Evolutionary conservation across 2,329 filamentous ascomycete genomes (phyloP).

Genomic region (Penicillium sp.): DNA sequence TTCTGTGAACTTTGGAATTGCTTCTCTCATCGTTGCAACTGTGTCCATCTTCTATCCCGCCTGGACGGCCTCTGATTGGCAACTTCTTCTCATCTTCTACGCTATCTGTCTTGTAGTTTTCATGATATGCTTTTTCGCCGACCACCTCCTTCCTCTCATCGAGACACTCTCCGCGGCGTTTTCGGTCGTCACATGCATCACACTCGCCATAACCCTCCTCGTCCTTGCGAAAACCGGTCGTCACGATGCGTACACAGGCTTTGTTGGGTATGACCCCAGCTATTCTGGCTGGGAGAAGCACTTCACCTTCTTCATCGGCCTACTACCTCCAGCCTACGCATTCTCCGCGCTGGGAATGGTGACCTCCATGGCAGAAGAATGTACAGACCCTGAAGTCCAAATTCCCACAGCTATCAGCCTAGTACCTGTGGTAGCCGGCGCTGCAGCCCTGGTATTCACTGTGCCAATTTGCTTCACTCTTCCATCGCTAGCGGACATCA

Average conservation of each 20-base stretch:
- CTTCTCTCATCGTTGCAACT: slow-evolving; percentile 53
- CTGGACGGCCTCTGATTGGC: slow-evolving; percentile 57
- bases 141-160: slow-evolving; percentile 63
- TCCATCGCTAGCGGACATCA: too few relatives aligned
- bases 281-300: slow-evolving; percentile 55
- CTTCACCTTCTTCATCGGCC: slow-evolving; percentile 63
- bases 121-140: slow-evolving; percentile 64
- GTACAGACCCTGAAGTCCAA: slow-evolving; percentile 51
- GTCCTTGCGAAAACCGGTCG: slow-evolving; percentile 55
- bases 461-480: slow-evolving; percentile 24
- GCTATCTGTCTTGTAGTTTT: slow-evolving; percentile 66
- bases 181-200: slow-evolving; percentile 46
- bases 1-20: slow-evolving; percentile 56
- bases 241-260: slow-evolving; percentile 32
- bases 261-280: neutral
- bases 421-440: slow-evolving; percentile 50
- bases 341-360: slow-evolving; percentile 63
- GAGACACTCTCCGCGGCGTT: slow-evolving; percentile 55
- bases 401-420: slow-evolving; percentile 51
- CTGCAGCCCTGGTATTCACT: slow-evolving; percentile 55
- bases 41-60: slow-evolving; percentile 55
- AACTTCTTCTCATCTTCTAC: slow-evolving; percentile 70
- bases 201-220: slow-evolving; percentile 57
- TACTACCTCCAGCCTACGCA: slow-evolving; percentile 58
- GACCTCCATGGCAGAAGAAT: slow-evolving; percentile 61